Evolutionary conservation across 2,329 filamentous ascomycete genomes (phyloP).

Genomic region (Alternaria arbusti): DNA sequence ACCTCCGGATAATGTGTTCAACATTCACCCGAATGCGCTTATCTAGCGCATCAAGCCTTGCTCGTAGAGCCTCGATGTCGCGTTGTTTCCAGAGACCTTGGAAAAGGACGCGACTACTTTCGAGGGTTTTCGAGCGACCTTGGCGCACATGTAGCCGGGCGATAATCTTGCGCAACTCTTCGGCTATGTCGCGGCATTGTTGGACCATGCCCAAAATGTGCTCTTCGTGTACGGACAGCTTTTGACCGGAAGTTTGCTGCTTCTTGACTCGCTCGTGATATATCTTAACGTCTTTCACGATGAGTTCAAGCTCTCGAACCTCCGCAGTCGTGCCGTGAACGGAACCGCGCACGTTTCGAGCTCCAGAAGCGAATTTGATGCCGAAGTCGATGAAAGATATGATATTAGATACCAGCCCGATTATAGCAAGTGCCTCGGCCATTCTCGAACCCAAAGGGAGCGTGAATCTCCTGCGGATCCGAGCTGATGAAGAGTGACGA

Average conservation of each 20-base stretch:
- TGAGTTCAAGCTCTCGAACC: not conserved
- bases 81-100: not conserved
- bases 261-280: not conserved
- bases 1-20: not conserved
- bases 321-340: not conserved
- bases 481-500: not conserved
- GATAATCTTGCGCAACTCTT: not conserved
- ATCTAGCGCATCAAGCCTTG: not conserved
- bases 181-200: not conserved
- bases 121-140: not conserved
- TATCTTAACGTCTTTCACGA: not conserved
- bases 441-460: not conserved
- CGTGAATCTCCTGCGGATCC: not conserved
- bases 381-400: not conserved
- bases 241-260: not conserved
- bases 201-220: not conserved
- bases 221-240: not conserved
- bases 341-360: not conserved
- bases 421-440: not conserved
- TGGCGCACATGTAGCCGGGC: not conserved
- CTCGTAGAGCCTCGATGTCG: not conserved
- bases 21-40: rapidly evolving
- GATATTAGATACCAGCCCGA: not conserved
- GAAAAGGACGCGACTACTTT: not conserved
- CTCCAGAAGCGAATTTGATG: not conserved